Evolutionary conservation across 805 yeast genomes (phyloP), one percentile per base, ranked within the genome.

Genomic region (Vanderwaltozyma polyspora): DNA sequence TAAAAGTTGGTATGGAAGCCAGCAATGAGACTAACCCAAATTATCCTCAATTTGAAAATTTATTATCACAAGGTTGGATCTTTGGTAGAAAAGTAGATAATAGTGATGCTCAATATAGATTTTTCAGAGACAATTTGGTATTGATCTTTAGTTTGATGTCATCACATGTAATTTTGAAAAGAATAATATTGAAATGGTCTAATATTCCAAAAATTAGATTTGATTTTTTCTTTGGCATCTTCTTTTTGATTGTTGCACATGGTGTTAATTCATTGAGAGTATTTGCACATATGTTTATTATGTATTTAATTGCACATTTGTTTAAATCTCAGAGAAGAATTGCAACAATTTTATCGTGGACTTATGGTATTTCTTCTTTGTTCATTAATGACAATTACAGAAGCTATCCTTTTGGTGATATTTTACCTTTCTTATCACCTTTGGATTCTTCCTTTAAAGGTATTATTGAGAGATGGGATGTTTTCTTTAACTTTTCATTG

Each of bases 401-500:
- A 34, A 64, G 69, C 15, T 66, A 68, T 38, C 70, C 69, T 16
- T 67, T 70, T 31, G 77, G 72, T 0, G 46, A 51, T 8, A 29
- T 75, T 6, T 48, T 52, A 34, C 49, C 66, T 0, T 40, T 46
- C 2, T 54, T 82, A n/a, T 52, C 64, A 0, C 59, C 70, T 25
- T 55, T 82, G 45, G 94, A 85, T 48, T 46, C 60, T 19, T 68
- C 70, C 1, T 79, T 71, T 45, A 68, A 70, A 31, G 96, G 97
- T 1, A 68, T 87, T 11, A 77, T 91, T 40, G 67, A 75, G 13
- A 69, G 97, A 47, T 91, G 99, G 99, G 96, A 91, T 52, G 96
- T 91, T 3, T 84, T 82, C 47, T 91, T 76, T 67, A 91, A 91
- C 59, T 86, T 93, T 59, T 79, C 94, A 1, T 62, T 89, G 39